A percentile compares a stretch with the other conserved stretches of the same genome.
phyloP scores from a whole-genome alignment of 208 protist genomes.

The Crithidia brevicula region DNA sequence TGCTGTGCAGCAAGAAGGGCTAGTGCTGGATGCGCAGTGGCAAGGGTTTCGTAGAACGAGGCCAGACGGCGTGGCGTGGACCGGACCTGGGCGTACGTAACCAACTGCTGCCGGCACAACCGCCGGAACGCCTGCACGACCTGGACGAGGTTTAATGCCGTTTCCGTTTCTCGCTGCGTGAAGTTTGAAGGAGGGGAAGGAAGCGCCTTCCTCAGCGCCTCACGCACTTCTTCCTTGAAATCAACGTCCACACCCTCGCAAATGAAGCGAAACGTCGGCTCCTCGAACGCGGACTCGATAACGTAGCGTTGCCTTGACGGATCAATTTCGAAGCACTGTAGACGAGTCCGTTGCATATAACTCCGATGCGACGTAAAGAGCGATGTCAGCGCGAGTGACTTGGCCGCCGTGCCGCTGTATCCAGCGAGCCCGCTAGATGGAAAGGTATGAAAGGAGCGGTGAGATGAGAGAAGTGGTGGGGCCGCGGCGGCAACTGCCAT shows the following conservation, averaged over 20 bases:
- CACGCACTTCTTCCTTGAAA: conserved; percentile 81
- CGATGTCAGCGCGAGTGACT: not conserved
- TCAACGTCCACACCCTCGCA: conserved; percentile 87
- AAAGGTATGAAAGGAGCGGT: not conserved
- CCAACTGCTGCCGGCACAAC: conserved; percentile 55
- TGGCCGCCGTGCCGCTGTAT: not conserved
- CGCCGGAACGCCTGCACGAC: conserved; percentile 66
- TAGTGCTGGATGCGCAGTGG: conserved; percentile 60
- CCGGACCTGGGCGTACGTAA: conserved; percentile 83
- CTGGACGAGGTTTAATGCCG: conserved; percentile 15
- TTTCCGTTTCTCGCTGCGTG: conserved; percentile 29
- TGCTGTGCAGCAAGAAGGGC: conserved; percentile 81
- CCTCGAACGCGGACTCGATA: conserved; percentile 88
- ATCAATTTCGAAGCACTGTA: conserved; percentile 45
- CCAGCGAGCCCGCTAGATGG: not conserved
- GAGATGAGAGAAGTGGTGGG: not conserved
- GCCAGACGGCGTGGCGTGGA: conserved; percentile 72
- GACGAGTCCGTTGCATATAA: conserved; percentile 32
- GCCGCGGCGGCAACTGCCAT: not conserved
- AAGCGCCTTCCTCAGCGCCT: conserved; percentile 53
- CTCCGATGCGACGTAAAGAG: conserved; percentile 8
- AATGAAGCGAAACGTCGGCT: conserved; percentile 84
- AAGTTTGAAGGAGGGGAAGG: conserved; percentile 63
- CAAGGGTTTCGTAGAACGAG: conserved; percentile 81
- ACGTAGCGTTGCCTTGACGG: conserved; percentile 55